Evolutionary conservation across 1,284 basidiomycete species (phyloP), one percentile per base, ranked within the genome.

Genomic region (Trichosporon sp.): DNA sequence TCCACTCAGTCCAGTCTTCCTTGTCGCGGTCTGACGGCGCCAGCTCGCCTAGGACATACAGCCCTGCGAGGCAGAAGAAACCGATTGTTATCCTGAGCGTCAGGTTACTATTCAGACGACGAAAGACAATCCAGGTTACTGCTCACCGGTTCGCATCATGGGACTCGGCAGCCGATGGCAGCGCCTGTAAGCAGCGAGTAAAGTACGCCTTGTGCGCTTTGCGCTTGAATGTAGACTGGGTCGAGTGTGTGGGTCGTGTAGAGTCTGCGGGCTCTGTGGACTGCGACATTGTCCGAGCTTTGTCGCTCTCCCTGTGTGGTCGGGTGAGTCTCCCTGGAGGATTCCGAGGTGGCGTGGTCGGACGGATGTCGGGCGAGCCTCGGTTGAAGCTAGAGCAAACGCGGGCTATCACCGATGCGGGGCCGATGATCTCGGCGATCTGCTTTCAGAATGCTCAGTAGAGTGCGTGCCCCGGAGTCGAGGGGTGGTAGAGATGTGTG

Each of bases 1-100:
- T 85, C 93, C 94, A 96, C 60, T 86, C 83, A 61, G 81, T 82
- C 89, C 90, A 94, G 3, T 74, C 77, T 34, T 84, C 78, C n/a
- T 85, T 84, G 63, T 90, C 86, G 6, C 74, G 71, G 9, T 82
- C 73, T 5, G 74, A 83, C 4, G 83, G 83, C 65, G 85, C 84
- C 3, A 90, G 72, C 0, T 82, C 74, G 9, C 84, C 86, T 7
- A 91, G 82, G 16, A 95, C 80, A 73, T 93, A 92, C 29, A 95
- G 80, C 0, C 86, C 85, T 1, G 90, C 88, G 14, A 95, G 81
- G 69, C 89, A 90, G 74, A 95, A 95, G 81, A 91, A 95, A n/a
- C 84, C 86, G 52, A 93, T 74, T 1, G 89, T 91, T 70, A 93
- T 82, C 70, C 92, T 93, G 70, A 3, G n/a, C 10, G 25, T 49